Conservation (phyloP, 75 land plant genomes). For the Selaginella tamariscina region DNA sequence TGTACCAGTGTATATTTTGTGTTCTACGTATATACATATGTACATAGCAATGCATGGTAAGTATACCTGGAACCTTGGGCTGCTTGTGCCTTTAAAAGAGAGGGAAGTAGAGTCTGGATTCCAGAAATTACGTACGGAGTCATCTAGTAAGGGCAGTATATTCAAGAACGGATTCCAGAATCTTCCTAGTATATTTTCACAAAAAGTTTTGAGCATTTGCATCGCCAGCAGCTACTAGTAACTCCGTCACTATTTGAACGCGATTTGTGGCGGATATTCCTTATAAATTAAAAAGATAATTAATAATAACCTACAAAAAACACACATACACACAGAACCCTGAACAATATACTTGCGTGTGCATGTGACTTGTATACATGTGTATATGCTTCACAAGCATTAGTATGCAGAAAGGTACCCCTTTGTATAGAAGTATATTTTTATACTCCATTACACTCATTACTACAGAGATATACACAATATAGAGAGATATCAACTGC, state of each 20-base stretch:
- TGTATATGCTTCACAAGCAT: too few relatives aligned
- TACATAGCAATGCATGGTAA: conserved; percentile 21
- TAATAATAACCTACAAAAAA: too few relatives aligned
- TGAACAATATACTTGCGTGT: too few relatives aligned
- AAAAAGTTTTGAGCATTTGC: conserved; percentile 27
- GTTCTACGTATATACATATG: conserved; percentile 21
- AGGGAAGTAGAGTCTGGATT: conserved; percentile 45
- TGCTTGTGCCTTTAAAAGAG: conserved; percentile 33
- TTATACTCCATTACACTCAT: too few relatives aligned
- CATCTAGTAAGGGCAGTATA: conserved; percentile 40
- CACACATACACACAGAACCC: too few relatives aligned
- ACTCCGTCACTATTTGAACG: conserved; percentile 41
- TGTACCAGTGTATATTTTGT: conserved; percentile 9
- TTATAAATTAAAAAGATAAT: too few relatives aligned
- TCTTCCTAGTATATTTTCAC: conserved; percentile 35
- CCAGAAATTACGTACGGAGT: conserved; percentile 40
- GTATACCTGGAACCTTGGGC: conserved; percentile 8
- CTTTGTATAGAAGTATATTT: too few relatives aligned
- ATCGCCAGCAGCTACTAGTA: conserved; percentile 32
- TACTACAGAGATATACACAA: too few relatives aligned
- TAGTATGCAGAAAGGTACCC: too few relatives aligned
- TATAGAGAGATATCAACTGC: too few relatives aligned
- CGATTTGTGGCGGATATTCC: conserved; percentile 11
- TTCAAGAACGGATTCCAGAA: conserved; percentile 32
- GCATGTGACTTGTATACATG: too few relatives aligned